phyloP scores from a whole-genome alignment of 306 rosid species.

The Canavalia ensiformis region DNA sequence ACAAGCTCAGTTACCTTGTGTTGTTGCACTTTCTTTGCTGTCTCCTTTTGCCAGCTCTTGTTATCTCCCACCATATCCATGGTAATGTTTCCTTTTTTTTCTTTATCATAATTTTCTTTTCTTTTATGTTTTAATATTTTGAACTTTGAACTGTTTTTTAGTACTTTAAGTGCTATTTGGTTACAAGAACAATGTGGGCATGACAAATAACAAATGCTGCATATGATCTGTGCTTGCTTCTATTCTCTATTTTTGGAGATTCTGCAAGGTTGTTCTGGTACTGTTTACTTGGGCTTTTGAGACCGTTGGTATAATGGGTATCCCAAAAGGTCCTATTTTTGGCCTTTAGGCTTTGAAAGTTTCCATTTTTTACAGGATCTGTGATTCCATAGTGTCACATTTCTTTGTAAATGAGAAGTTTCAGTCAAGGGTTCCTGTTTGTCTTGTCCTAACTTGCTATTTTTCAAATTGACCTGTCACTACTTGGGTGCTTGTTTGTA shows the following conservation, averaged over 20 bases:
- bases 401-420: not conserved
- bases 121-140: not conserved
- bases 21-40: slow-evolving; percentile 50
- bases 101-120: not conserved
- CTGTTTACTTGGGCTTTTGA: not conserved
- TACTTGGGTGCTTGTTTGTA: not conserved
- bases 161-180: not conserved
- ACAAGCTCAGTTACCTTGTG: slow-evolving; percentile 50
- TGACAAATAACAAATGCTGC: not conserved
- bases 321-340: not conserved
- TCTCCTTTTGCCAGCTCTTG: slow-evolving; percentile 65
- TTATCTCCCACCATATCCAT: slow-evolving; percentile 74
- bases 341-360: slow-evolving; percentile 19
- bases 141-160: not conserved
- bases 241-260: slow-evolving; percentile 21
- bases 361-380: slow-evolving; percentile 37
- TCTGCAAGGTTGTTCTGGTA: slow-evolving; percentile 25
- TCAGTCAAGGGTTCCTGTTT: not conserved
- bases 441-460: not conserved
- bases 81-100: slow-evolving; percentile 58
- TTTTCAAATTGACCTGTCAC: not conserved
- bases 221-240: not conserved
- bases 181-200: slow-evolving; percentile 19
- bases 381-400: not conserved
- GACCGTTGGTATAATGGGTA: slow-evolving; percentile 1